Percentiles rank a stretch among this genome's conserved stretches.
These are phyloP conservation scores for Penicilliopsis zonata DNA, from an alignment of 495 filamentous ascomycete genomes.

Conservation along the genomic window DNA sequence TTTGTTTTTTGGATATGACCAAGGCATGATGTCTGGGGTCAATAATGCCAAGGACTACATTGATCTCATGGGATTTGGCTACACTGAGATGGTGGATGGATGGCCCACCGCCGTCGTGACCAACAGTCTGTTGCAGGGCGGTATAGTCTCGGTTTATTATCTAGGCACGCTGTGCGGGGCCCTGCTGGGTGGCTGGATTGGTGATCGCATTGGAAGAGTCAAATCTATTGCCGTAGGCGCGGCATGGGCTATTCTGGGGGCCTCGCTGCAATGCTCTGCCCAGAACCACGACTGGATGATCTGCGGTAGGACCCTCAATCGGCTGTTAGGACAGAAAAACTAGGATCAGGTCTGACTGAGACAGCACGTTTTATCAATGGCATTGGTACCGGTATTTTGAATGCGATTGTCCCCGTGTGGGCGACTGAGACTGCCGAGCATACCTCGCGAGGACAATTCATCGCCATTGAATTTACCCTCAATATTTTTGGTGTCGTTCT, in stretches of 20 bases:
- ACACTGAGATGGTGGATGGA: constrained; percentile 35
- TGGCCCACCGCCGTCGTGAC: constrained; percentile 40
- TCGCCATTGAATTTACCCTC: constrained; percentile 61
- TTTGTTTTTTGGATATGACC: constrained; percentile 54
- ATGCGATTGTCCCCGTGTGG: constrained; percentile 61
- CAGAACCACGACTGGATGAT: constrained; percentile 62
- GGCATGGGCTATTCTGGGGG: constrained; percentile 45
- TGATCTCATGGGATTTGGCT: constrained; percentile 53
- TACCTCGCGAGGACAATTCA: constrained; percentile 56
- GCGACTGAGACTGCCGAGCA: constrained; percentile 58
- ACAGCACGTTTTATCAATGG: constrained; percentile 52
- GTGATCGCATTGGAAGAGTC: constrained; percentile 50
- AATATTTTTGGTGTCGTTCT: constrained; percentile 66
- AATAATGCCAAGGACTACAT: constrained; percentile 56
- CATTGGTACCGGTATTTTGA: constrained; percentile 61
- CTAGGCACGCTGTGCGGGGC: constrained; percentile 53
- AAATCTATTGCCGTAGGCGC: constrained; percentile 46
- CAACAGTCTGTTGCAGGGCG: constrained; percentile 52
- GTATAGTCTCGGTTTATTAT: constrained; percentile 59
- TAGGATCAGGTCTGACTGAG: too few relatives aligned
- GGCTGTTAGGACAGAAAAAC: too few relatives aligned
- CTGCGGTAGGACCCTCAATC: too few relatives aligned
- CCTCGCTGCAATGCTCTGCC: constrained; percentile 48
- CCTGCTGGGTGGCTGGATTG: constrained; percentile 47
- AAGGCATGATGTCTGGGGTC: constrained; percentile 68